phyloP scores from a whole-genome alignment of 768 basidiomycete genomes.

The Mycena chlorophos region DNA sequence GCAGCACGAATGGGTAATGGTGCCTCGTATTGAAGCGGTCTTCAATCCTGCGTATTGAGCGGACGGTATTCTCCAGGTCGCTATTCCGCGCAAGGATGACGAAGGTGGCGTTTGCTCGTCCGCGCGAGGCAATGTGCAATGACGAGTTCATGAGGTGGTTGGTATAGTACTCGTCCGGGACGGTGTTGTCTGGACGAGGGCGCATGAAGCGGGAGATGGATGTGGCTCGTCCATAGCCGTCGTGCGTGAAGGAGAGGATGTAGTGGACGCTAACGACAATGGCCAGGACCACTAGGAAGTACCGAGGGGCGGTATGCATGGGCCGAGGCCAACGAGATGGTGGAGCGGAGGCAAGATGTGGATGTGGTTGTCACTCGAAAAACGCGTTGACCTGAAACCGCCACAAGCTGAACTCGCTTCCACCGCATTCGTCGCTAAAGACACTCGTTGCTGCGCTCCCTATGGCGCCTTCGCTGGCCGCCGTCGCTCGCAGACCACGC shows the following conservation, averaged over 20 bases:
- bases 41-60: constrained; percentile 75
- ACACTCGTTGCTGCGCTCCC: too few species aligned
- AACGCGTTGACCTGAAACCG: too few species aligned
- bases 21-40: constrained; percentile 78
- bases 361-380: too few species aligned
- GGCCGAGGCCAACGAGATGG: background rate
- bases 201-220: constrained; percentile 32
- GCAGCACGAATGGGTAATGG: constrained; percentile 80
- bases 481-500: too few species aligned
- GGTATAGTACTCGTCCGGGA: constrained; percentile 23
- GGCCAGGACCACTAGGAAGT: constrained; percentile 13
- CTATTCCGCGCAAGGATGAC: constrained; percentile 64
- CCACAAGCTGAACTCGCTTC: too few species aligned
- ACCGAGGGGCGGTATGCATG: background rate
- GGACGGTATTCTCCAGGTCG: constrained; percentile 62
- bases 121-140: constrained; percentile 18
- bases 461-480: too few species aligned
- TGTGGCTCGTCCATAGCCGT: constrained; percentile 50
- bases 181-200: background rate
- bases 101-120: constrained; percentile 43
- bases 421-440: too few species aligned
- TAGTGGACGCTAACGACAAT: constrained; percentile 37
- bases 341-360: background rate
- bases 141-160: constrained; percentile 33
- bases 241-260: constrained; percentile 52